These are phyloP conservation scores for Tagetes erecta DNA, from an alignment of 129 eudicot genomes.

Conservation along the genomic window DNA sequence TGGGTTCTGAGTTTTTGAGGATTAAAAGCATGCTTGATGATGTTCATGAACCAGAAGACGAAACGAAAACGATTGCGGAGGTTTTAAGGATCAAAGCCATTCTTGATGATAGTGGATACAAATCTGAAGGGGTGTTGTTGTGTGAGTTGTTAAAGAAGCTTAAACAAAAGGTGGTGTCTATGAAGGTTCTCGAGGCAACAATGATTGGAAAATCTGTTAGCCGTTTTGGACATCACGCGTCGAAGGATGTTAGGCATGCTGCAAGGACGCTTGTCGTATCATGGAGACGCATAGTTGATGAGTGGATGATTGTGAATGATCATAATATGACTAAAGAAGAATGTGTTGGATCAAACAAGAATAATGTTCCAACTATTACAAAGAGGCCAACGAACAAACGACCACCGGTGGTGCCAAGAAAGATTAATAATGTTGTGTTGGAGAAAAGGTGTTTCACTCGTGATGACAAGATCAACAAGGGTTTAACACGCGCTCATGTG, in stretches of 20 bases:
- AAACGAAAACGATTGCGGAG: neutral
- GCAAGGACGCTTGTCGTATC: neutral
- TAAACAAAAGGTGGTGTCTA: neutral
- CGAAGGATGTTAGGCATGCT: neutral
- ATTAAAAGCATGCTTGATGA: neutral
- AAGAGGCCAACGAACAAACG: neutral
- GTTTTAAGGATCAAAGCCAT: neutral
- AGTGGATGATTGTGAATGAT: neutral
- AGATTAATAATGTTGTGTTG: too few relatives aligned
- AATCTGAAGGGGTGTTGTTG: neutral
- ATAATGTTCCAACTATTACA: neutral
- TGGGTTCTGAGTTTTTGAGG: slow-evolving; percentile 4
- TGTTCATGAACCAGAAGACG: neutral
- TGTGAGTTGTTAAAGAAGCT: neutral
- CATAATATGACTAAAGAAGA: neutral
- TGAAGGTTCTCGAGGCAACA: neutral
- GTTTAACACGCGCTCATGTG: neutral
- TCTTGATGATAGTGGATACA: neutral
- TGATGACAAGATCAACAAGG: neutral
- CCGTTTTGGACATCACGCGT: neutral
- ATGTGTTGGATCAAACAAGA: neutral
- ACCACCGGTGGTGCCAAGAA: too few relatives aligned
- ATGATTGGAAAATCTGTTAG: neutral
- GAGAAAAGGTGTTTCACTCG: too few relatives aligned
- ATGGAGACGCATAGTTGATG: slow-evolving; percentile 1